Percentiles rank a stretch among this genome's conserved stretches.
Conservation (phyloP, 768 basidiomycete species). For the Rossbeevera mucosa region DNA sequence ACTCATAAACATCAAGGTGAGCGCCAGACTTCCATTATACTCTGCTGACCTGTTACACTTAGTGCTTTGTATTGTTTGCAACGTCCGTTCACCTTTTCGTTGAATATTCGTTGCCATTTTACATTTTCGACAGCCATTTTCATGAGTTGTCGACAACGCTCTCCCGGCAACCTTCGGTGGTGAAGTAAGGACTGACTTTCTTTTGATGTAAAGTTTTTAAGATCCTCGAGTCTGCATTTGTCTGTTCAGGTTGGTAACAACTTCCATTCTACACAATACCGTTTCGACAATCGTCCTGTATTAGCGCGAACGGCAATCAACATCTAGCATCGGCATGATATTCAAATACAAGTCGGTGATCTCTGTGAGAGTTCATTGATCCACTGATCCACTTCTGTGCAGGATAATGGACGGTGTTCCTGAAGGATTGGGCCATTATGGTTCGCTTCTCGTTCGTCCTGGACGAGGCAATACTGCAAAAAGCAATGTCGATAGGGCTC, state of each 20-base stretch:
- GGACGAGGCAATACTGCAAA: background rate
- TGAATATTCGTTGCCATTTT: background rate
- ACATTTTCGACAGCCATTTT: constrained; percentile 55
- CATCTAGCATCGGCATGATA: constrained; percentile 58
- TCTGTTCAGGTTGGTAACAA: constrained; percentile 59
- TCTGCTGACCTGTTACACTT: background rate
- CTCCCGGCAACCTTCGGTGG: constrained; percentile 69
- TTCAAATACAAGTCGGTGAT: constrained; percentile 71
- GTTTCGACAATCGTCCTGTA: background rate
- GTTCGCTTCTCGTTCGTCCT: constrained; percentile 34
- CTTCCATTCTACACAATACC: background rate
- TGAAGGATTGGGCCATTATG: constrained; percentile 66
- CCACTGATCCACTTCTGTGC: background rate
- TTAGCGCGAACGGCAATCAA: constrained; percentile 52
- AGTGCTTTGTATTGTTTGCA: constrained; percentile 89
- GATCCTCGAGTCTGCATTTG: constrained; percentile 62
- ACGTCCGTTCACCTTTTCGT: constrained; percentile 48
- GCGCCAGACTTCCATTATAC: constrained; percentile 10
- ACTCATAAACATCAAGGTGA: constrained; percentile 67
- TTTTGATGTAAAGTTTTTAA: background rate
- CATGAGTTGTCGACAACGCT: constrained; percentile 74
- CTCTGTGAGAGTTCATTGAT: background rate
- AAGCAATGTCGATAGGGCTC: constrained; percentile 51
- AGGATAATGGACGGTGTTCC: constrained; percentile 74
- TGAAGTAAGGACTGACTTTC: constrained; percentile 52